Base-by-base conservation (phyloP, 306 rosid species). In the Cercis canadensis region DNA sequence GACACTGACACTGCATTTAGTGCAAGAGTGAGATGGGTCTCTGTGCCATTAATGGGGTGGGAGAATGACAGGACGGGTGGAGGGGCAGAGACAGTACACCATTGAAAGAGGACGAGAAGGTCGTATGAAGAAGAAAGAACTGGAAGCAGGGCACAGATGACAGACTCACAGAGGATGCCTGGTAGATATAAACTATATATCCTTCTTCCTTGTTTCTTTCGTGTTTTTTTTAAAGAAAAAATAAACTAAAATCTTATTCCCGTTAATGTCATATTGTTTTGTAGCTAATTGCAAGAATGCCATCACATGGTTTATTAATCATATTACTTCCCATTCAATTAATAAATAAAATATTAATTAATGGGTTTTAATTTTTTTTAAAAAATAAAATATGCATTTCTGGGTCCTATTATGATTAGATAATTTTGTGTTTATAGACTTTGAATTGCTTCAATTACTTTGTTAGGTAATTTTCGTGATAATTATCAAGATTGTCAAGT, bases 41-140 rank as follows among this genome's bases (percentile, higher is more conserved):
- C 57, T 32, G 44, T 62, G 77, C 72, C 86, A 86, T 86, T 56
- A 76, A 80, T 74, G 74, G 84, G 77, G 70, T 55, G 79, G 50
- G 51, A 69, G 71, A 62, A 39, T 8, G 70, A 53, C 32, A 51
- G 40, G 8, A 19, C 68, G 56, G 49, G 54, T 55, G 62, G 44
- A 49, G 57, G 14, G 11, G 40, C 24, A 17, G 24, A 24, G 10
- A 62, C 13, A 1, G 49, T 37, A 6, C 3, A 37, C 49, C 4
- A 43, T 43, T 3, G 49, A 11, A 10, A 11, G 4, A 10, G 5
- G 11, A 43, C 13, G 13, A 43, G n/a, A 43, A 12, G 13, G 49
- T 43, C n/a, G n/a, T 1, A 12, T 1, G n/a, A 43, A 4, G 49
- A 43, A 43, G 14, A 0, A 11, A 47, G 45, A 41, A 29, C 5